phyloP scores from a whole-genome alignment of 306 rosid genomes.

The Malus asiatica region DNA sequence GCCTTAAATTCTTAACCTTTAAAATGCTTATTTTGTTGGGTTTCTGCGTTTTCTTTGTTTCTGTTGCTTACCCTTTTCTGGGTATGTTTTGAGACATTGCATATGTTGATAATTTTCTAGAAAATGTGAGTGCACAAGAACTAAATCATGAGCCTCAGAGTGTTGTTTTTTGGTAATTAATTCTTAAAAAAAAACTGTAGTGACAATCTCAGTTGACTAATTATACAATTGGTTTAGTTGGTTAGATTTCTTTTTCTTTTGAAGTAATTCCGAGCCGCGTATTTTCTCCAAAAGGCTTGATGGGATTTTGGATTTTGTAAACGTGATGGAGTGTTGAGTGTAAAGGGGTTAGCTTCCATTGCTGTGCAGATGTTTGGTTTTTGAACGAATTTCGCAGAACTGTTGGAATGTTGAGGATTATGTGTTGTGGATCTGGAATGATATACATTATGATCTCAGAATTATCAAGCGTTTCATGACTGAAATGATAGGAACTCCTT shows the following conservation, averaged over 20 bases:
- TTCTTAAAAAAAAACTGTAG: not conserved
- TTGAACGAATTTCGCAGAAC: not conserved
- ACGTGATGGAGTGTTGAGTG: not conserved
- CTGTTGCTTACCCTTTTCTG: slow-evolving; percentile 10
- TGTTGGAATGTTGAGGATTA: not conserved
- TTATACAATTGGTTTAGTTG: not conserved
- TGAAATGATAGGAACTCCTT: not conserved
- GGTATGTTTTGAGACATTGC: slow-evolving; percentile 8
- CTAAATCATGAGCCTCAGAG: not conserved
- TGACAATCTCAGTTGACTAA: not conserved
- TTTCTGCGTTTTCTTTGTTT: slow-evolving; percentile 15
- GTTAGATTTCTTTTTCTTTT: not conserved
- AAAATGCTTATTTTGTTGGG: slow-evolving; percentile 11
- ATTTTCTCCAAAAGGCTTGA: not conserved
- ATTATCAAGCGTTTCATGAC: not conserved
- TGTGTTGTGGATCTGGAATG: not conserved
- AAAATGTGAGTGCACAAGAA: not conserved
- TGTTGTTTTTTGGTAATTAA: not conserved
- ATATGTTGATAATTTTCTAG: not conserved
- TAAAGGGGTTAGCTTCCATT: not conserved
- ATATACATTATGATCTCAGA: not conserved
- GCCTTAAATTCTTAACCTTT: slow-evolving; percentile 12
- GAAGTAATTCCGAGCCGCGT: not conserved
- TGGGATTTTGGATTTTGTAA: not conserved
- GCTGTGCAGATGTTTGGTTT: not conserved